phyloP scores from a whole-genome alignment of 1,139 yeast species.

The Taphrina confusa region DNA sequence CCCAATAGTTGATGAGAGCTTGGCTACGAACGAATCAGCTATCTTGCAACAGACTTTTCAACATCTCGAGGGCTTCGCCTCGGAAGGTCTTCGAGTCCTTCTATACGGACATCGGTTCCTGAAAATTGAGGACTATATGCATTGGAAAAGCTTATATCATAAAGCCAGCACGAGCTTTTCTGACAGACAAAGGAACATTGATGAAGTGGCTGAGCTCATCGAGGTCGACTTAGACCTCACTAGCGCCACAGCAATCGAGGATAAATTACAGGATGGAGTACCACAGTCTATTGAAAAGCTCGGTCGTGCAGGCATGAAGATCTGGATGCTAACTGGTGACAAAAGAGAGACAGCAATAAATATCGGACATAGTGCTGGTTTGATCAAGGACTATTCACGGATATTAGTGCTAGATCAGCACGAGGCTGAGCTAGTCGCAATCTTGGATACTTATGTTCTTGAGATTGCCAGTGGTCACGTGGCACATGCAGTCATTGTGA shows the following conservation, averaged over 20 bases:
- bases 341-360: constrained; percentile 96
- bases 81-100: constrained; percentile 89
- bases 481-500: constrained; percentile 91
- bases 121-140: constrained; percentile 57
- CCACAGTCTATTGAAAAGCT: constrained; percentile 90
- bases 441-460: constrained; percentile 60
- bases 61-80: constrained; percentile 89
- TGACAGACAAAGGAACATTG: constrained; percentile 67
- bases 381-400: constrained; percentile 89
- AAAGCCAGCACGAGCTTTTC: constrained; percentile 75
- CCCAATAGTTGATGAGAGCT: constrained; percentile 57
- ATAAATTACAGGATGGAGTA: constrained; percentile 92
- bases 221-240: constrained; percentile 67
- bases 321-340: constrained; percentile 99
- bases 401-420: constrained; percentile 72
- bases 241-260: constrained; percentile 98
- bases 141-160: constrained; percentile 67
- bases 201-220: constrained; percentile 67
- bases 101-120: constrained; percentile 80
- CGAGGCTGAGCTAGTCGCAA: constrained; percentile 50
- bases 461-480: constrained; percentile 67
- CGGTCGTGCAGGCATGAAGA: constrained; percentile 85
- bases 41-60: constrained; percentile 80
- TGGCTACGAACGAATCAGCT: constrained; percentile 73
- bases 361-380: constrained; percentile 90